Evolutionary conservation across 352 stramenopile genomes (phyloP).

Genomic region (Phytophthora quininea): DNA sequence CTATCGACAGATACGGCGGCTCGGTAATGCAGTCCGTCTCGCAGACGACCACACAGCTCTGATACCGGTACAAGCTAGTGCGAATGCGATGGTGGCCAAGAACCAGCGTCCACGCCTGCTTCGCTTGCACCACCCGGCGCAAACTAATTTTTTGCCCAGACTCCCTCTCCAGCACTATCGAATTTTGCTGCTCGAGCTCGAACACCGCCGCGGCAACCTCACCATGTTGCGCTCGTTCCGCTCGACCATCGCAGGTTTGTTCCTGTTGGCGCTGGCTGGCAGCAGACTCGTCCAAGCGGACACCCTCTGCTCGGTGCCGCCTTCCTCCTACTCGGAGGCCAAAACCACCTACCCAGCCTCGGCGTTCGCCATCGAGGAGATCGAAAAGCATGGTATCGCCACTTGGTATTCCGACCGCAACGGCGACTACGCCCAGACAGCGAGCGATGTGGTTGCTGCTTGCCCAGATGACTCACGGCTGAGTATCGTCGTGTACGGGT

Average conservation of each 20-base stretch:
- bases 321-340: slow-evolving; percentile 47
- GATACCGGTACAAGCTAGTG: not conserved
- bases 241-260: slow-evolving; percentile 9
- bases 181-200: slow-evolving; percentile 27
- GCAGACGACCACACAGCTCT: not conserved
- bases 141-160: slow-evolving; percentile 14
- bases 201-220: slow-evolving; percentile 1
- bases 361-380: slow-evolving; percentile 48
- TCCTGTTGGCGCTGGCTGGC: slow-evolving; percentile 11
- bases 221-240: slow-evolving; percentile 29
- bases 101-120: not conserved
- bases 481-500: slow-evolving; percentile 70
- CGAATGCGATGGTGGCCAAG: not conserved
- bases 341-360: slow-evolving; percentile 52
- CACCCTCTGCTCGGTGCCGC: slow-evolving; percentile 56
- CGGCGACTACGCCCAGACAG: slow-evolving; percentile 43
- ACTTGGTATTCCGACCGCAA: slow-evolving; percentile 76
- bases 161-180: slow-evolving; percentile 12
- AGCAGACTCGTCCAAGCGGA: slow-evolving; percentile 33
- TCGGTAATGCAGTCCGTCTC: not conserved
- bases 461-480: slow-evolving; percentile 51
- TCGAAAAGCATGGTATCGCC: slow-evolving; percentile 62
- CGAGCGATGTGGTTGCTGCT: slow-evolving; percentile 35
- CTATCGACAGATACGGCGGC: not conserved
- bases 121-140: not conserved